These are phyloP conservation scores for Tilletia indica DNA, from an alignment of 1,284 basidiomycete species.

Conservation along the genomic window DNA sequence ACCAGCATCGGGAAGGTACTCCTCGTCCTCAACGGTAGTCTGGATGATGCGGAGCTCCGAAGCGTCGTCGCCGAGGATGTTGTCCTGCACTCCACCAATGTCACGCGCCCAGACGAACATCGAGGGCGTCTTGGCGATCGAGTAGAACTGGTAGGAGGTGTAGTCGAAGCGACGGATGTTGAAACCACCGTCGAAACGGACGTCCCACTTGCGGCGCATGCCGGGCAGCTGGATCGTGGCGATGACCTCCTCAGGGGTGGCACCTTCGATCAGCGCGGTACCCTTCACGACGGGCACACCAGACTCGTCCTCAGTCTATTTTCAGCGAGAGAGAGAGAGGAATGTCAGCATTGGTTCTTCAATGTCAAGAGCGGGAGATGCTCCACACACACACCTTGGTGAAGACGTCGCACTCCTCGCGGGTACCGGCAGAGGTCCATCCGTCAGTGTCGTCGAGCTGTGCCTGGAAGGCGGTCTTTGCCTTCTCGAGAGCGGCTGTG, in stretches of 20 bases:
- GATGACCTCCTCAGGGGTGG: conserved; percentile 43
- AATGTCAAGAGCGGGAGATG: neutral
- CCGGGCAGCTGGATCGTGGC: conserved; percentile 46
- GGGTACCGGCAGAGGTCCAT: conserved; percentile 44
- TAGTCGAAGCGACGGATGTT: conserved; percentile 24
- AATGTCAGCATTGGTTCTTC: neutral
- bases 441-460: conserved; percentile 33
- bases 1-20: conserved; percentile 43
- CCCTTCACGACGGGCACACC: conserved; percentile 46
- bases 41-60: conserved; percentile 37
- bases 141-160: conserved; percentile 38
- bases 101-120: conserved; percentile 52
- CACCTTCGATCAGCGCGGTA: conserved; percentile 40
- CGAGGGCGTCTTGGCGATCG: conserved; percentile 43
- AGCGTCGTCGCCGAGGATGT: conserved; percentile 26
- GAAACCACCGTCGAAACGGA: conserved; percentile 37
- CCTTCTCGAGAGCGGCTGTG: conserved; percentile 36
- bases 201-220: conserved; percentile 50
- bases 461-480: conserved; percentile 30
- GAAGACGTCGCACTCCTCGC: conserved; percentile 43
- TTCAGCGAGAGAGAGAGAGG: neutral
- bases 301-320: conserved; percentile 37
- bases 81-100: conserved; percentile 48
- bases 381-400: conserved; percentile 28
- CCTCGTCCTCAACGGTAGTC: conserved; percentile 39